Conservation (phyloP, 768 basidiomycete species). For the Holtermanniella nyarrowii region DNA sequence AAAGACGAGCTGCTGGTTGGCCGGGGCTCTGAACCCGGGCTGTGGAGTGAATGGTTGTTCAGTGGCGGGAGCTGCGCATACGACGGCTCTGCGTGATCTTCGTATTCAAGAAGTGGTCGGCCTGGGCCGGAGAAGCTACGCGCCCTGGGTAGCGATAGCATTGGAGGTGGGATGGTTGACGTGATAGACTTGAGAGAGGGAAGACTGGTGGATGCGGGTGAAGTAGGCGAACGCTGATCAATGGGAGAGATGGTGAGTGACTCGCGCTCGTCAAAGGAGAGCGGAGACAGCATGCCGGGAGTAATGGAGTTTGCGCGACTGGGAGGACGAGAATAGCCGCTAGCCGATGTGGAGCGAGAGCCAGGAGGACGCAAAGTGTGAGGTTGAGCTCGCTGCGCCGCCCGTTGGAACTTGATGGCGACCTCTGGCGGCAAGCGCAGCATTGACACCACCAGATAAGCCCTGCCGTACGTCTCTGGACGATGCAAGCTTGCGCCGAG, state of each 20-base stretch:
- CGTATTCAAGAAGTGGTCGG: too few relatives aligned
- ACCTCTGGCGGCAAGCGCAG: conserved; percentile 8
- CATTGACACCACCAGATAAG: conserved; percentile 22
- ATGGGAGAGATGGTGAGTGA: not conserved
- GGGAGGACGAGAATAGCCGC: not conserved
- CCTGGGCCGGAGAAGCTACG: not conserved
- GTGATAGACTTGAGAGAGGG: not conserved
- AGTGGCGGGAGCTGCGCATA: too few relatives aligned
- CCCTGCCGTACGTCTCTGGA: conserved; percentile 13
- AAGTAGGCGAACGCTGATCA: not conserved
- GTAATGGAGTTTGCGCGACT: not conserved
- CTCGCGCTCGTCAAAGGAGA: not conserved
- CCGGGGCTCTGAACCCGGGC: too few relatives aligned
- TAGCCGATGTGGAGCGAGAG: not conserved
- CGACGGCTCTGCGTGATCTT: too few relatives aligned
- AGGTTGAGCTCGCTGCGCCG: not conserved
- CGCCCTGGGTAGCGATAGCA: not conserved
- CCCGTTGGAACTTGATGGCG: not conserved
- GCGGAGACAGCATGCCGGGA: not conserved
- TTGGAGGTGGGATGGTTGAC: not conserved
- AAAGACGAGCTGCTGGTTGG: too few relatives aligned
- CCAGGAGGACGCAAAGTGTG: not conserved
- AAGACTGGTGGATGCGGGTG: not conserved
- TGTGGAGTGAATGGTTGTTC: too few relatives aligned
- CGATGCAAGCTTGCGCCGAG: conserved; percentile 25